Conservation (phyloP, 495 filamentous ascomycete genomes). For the Penicillium arizonense region DNA sequence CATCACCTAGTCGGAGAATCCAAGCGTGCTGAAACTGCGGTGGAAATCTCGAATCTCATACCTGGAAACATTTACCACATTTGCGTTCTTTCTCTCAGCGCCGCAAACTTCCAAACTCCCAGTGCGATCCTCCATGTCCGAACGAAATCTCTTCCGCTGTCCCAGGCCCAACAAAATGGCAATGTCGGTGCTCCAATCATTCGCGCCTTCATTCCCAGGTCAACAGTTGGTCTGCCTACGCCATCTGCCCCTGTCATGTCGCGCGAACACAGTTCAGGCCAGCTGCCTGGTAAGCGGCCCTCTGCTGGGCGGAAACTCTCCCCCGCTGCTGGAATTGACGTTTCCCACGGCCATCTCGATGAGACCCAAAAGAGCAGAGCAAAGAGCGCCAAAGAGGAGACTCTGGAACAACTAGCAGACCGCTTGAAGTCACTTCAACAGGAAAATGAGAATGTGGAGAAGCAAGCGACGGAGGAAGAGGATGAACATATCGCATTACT, state of each 20-base stretch:
- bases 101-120: constrained; percentile 85
- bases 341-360: constrained; percentile 30
- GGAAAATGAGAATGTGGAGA: constrained; percentile 74
- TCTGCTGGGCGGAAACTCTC: constrained; percentile 73
- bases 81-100: constrained; percentile 83
- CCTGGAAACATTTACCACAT: constrained; percentile 89
- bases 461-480: constrained; percentile 58
- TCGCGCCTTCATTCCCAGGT: constrained; percentile 43
- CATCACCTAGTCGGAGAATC: constrained; percentile 73
- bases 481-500: constrained; percentile 70
- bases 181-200: constrained; percentile 37
- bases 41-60: constrained; percentile 81
- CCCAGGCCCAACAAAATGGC: constrained; percentile 53
- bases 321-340: constrained; percentile 62
- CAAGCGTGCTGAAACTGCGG: constrained; percentile 78
- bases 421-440: constrained; percentile 67
- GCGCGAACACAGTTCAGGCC: constrained; percentile 61
- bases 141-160: constrained; percentile 58
- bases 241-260: constrained; percentile 54
- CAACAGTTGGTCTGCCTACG: constrained; percentile 52
- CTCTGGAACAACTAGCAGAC: constrained; percentile 61
- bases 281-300: constrained; percentile 59
- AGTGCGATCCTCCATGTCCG: constrained; percentile 80
- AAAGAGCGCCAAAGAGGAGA: constrained; percentile 35
- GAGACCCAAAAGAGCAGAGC: constrained; percentile 34